Conservation (phyloP, 2,329 filamentous ascomycete genomes). For the Trichoderma brevicompactum region DNA sequence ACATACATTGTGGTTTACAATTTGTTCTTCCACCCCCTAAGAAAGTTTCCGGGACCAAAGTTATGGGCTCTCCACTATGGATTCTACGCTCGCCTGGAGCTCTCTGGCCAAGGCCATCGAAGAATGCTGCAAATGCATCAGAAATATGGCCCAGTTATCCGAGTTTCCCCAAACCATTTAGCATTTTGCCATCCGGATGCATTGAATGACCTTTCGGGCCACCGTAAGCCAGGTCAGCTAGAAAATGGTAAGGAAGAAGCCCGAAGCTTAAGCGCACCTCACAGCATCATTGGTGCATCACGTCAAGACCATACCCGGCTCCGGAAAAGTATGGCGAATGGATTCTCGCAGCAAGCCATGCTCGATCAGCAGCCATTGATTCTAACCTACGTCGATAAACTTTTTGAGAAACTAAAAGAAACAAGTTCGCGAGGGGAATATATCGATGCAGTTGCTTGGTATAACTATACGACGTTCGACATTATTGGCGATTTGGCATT, state of each 20-base stretch:
- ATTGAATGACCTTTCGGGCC: conserved; percentile 32
- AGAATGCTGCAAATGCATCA: conserved; percentile 1
- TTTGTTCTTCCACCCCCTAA: conserved; percentile 27
- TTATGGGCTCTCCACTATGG: conserved; percentile 17
- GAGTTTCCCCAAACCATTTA: conserved; percentile 9
- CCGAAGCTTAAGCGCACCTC: neutral
- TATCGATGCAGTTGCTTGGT: conserved; percentile 38
- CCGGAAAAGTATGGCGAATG: conserved; percentile 36
- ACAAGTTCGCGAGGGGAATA: conserved; percentile 21
- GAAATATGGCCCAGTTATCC: conserved; percentile 26
- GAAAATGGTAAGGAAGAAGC: conserved; percentile 27
- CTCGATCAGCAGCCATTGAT: conserved; percentile 40
- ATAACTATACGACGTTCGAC: conserved; percentile 40
- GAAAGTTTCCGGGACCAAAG: conserved; percentile 16
- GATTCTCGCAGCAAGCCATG: conserved; percentile 40
- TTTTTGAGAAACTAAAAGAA: conserved; percentile 35
- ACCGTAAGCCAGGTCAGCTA: conserved; percentile 29
- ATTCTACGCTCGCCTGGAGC: neutral
- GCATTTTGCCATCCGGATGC: conserved; percentile 21
- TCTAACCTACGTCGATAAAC: conserved; percentile 35
- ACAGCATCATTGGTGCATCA: conserved; percentile 31
- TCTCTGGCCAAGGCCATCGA: conserved; percentile 6
- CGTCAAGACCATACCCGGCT: conserved; percentile 33
- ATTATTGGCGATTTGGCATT: conserved; percentile 40
- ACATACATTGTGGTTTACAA: conserved; percentile 13